Evolutionary conservation across 495 filamentous ascomycete genomes (phyloP).

Genomic region (Bombardia bombarda): DNA sequence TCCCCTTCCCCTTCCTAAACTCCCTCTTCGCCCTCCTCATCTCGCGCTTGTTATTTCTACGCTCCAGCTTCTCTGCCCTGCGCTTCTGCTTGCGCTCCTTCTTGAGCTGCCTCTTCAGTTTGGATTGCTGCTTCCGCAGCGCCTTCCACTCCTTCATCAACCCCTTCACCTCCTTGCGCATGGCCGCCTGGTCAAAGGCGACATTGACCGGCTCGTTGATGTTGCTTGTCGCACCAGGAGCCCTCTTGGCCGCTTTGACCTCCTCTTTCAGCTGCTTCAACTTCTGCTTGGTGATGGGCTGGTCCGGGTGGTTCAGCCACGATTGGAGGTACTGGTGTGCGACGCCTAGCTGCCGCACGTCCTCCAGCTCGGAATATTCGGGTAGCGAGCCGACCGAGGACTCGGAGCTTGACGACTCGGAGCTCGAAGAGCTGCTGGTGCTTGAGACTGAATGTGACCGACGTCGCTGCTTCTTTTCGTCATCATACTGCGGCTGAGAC

Average conservation of each 20-base stretch:
- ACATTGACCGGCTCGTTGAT: constrained; percentile 7
- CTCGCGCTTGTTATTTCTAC: constrained; percentile 15
- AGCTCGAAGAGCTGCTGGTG: constrained; percentile 12
- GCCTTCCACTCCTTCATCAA: constrained; percentile 32
- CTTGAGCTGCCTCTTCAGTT: constrained; percentile 13
- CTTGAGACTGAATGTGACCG: constrained; percentile 8
- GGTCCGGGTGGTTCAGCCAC: constrained; percentile 36
- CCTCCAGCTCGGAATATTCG: constrained; percentile 35
- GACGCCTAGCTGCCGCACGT: constrained; percentile 32
- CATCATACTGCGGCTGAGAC: no score
- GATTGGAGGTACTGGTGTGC: constrained; percentile 24
- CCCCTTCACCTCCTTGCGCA: constrained; percentile 31
- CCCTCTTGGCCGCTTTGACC: constrained; percentile 31
- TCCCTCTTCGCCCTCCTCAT: constrained; percentile 17
- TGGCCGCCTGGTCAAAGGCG: constrained; percentile 14
- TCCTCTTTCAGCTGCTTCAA: constrained; percentile 27
- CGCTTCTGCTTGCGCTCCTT: constrained; percentile 18
- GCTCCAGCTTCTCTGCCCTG: constrained; percentile 24
- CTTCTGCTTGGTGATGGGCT: constrained; percentile 32
- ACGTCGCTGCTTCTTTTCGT: constrained; percentile 1
- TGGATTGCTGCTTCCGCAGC: constrained; percentile 33
- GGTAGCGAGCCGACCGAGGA: constrained; percentile 39
- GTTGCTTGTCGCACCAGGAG: constrained; percentile 6
- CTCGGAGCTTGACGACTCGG: constrained; percentile 14
- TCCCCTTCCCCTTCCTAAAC: constrained; percentile 9